phyloP scores from a whole-genome alignment of 768 basidiomycete species.

The Multifurca ochricompacta region DNA sequence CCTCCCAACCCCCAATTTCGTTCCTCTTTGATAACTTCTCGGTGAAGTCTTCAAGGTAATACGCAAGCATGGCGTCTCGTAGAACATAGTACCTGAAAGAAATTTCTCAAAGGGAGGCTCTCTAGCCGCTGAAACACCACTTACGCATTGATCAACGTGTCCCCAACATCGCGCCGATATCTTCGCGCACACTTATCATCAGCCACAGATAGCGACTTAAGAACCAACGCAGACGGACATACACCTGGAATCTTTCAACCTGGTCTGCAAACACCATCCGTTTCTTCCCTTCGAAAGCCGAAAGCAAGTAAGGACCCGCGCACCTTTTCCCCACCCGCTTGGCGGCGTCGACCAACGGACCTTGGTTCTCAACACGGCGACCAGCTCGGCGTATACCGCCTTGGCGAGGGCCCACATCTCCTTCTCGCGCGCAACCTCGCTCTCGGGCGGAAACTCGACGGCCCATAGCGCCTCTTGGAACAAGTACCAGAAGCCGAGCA shows the following conservation, averaged over 20 bases:
- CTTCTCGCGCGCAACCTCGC: constrained; percentile 30
- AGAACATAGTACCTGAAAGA: constrained; percentile 70
- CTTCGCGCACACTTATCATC: constrained; percentile 29
- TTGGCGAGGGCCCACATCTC: constrained; percentile 52
- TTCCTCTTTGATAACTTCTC: constrained; percentile 41
- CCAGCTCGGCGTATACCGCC: constrained; percentile 72
- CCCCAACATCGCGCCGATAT: constrained; percentile 80
- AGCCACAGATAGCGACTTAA: neutral
- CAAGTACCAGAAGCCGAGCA: constrained; percentile 86
- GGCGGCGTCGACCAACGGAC: constrained; percentile 56
- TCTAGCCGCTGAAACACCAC: constrained; percentile 23
- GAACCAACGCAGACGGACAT: constrained; percentile 25
- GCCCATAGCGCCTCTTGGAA: constrained; percentile 84
- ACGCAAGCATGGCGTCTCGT: constrained; percentile 73
- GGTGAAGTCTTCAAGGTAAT: constrained; percentile 54
- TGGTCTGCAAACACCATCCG: constrained; percentile 45
- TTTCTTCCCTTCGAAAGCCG: constrained; percentile 1
- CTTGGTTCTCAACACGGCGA: constrained; percentile 63
- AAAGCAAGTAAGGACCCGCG: constrained; percentile 18
- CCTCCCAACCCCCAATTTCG: constrained; percentile 66
- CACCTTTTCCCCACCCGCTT: constrained; percentile 63
- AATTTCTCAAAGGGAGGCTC: neutral
- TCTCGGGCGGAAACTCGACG: constrained; percentile 41
- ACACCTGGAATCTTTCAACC: constrained; percentile 73
- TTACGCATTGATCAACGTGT: constrained; percentile 83